phyloP scores from a whole-genome alignment of 805 yeast species.

The Kodamaea hsintzibuensis region DNA sequence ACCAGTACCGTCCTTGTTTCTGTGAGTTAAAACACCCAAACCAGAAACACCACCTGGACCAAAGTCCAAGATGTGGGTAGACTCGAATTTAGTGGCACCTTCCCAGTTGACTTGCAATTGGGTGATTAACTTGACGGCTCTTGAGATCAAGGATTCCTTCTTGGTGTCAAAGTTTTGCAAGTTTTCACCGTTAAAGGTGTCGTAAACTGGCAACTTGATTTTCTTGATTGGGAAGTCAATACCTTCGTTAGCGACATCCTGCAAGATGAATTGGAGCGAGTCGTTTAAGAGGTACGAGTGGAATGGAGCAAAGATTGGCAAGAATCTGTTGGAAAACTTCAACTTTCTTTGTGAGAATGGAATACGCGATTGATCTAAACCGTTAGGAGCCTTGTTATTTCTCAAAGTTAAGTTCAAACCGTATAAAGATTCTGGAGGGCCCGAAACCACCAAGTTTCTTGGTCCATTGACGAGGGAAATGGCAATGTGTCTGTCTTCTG shows the following conservation, averaged over 20 bases:
- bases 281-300: conserved; percentile 82
- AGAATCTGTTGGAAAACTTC: conserved; percentile 88
- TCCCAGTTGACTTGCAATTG: conserved; percentile 96
- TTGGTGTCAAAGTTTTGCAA: conserved; percentile 47
- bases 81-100: conserved; percentile 71
- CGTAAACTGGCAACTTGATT: conserved; percentile 84
- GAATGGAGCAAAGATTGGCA: conserved; percentile 96
- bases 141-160: conserved; percentile 55
- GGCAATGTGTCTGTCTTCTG: conserved; percentile 85
- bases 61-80: conserved; percentile 91
- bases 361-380: conserved; percentile 91
- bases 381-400: conserved; percentile 92
- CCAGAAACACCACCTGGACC: conserved; percentile 99
- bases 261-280: conserved; percentile 65
- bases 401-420: conserved; percentile 92
- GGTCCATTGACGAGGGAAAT: conserved; percentile 95
- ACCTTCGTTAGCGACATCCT: conserved; percentile 56
- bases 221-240: conserved; percentile 56
- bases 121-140: conserved; percentile 82
- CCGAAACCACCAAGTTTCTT: conserved; percentile 90
- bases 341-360: conserved; percentile 94
- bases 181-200: conserved; percentile 83
- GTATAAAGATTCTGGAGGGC: conserved; percentile 97
- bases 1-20: conserved; percentile 99
- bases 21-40: conserved; percentile 91